Evolutionary conservation across 2,329 filamentous ascomycete species (phyloP).

Genomic region (Exophiala sp.): DNA sequence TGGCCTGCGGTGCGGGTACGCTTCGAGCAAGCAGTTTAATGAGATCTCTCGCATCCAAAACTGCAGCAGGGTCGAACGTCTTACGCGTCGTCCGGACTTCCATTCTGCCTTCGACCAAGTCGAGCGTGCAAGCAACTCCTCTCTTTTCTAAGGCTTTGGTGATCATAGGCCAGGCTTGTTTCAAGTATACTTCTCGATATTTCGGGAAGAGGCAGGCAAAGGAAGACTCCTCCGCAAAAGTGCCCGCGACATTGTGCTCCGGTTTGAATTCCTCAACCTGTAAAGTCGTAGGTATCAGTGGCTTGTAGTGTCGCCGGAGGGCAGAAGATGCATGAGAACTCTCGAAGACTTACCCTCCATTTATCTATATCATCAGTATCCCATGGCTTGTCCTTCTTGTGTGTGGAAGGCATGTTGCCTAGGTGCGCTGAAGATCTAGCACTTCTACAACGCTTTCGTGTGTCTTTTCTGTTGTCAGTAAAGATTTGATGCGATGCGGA

Average conservation of each 20-base stretch:
- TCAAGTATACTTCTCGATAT: slow-evolving; percentile 91
- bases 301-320: background rate
- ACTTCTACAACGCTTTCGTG: too few species aligned
- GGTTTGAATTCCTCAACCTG: slow-evolving; percentile 78
- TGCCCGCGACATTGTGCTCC: slow-evolving; percentile 78
- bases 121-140: slow-evolving; percentile 85
- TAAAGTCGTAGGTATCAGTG: background rate
- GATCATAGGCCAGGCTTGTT: slow-evolving; percentile 87
- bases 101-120: slow-evolving; percentile 95
- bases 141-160: slow-evolving; percentile 81
- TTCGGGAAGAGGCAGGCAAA: slow-evolving; percentile 85
- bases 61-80: slow-evolving; percentile 86
- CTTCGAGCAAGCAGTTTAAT: slow-evolving; percentile 89
- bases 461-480: too few species aligned
- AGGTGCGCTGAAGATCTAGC: slow-evolving; percentile 24
- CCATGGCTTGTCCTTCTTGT: slow-evolving; percentile 89
- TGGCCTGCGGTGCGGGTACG: slow-evolving; percentile 76
- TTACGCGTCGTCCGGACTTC: slow-evolving; percentile 91
- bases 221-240: slow-evolving; percentile 88
- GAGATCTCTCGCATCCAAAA: slow-evolving; percentile 88
- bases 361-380: slow-evolving; percentile 97
- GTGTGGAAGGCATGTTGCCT: slow-evolving; percentile 71
- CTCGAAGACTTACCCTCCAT: slow-evolving; percentile 64
- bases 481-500: too few species aligned
- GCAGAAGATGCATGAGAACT: background rate